Evolutionary conservation across 768 basidiomycete genomes (phyloP).

Genomic region (Leccinum olivaceopallidum): DNA sequence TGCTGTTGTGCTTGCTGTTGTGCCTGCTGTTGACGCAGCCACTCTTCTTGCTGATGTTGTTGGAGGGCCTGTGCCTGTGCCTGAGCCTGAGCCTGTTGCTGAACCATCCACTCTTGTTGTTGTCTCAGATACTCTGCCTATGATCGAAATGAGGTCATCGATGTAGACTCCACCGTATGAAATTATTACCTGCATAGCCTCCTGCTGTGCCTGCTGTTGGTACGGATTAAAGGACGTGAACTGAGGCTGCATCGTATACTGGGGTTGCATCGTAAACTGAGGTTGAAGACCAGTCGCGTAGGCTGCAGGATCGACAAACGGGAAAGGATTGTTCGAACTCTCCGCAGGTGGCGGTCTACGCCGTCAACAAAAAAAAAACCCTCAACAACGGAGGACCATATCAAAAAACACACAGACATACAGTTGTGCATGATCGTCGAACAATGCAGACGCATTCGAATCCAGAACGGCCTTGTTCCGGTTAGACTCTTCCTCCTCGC

Average conservation of each 20-base stretch:
- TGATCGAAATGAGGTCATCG: constrained; percentile 8
- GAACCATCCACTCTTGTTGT: constrained; percentile 71
- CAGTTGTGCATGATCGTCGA: constrained; percentile 86
- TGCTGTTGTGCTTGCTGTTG: constrained; percentile 56
- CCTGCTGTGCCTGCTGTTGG: constrained; percentile 90
- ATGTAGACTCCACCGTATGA: neutral
- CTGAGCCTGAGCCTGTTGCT: constrained; percentile 46
- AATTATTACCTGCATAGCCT: constrained; percentile 62
- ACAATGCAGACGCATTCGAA: constrained; percentile 71
- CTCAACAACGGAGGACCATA: constrained; percentile 4
- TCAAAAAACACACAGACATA: constrained; percentile 42
- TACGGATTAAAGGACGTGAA: constrained; percentile 94
- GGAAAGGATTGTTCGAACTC: constrained; percentile 55
- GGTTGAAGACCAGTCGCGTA: constrained; percentile 61
- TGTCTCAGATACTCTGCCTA: constrained; percentile 47
- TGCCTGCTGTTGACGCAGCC: constrained; percentile 62
- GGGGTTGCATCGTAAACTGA: constrained; percentile 79
- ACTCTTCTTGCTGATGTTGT: constrained; percentile 55
- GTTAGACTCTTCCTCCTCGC: constrained; percentile 87
- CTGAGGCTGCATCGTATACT: constrained; percentile 74
- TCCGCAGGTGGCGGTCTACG: constrained; percentile 33
- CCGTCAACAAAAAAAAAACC: neutral
- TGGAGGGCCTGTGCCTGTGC: constrained; percentile 36
- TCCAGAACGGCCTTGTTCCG: constrained; percentile 71
- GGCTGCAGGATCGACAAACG: constrained; percentile 58